These are phyloP conservation scores for Hibiscus trionum DNA, from an alignment of 345 rosid species.

Conservation along the genomic window DNA sequence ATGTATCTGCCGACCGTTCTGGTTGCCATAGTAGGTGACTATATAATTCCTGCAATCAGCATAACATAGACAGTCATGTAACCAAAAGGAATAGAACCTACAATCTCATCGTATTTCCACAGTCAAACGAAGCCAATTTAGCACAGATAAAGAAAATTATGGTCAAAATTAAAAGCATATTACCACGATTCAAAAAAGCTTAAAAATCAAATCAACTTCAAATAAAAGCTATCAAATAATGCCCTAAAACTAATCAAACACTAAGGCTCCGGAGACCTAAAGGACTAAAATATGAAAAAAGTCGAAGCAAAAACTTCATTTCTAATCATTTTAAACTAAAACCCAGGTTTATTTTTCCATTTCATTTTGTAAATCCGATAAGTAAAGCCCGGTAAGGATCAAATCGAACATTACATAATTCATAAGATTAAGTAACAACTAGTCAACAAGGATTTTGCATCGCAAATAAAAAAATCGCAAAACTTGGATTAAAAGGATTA, in stretches of 20 bases:
- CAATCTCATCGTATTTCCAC: neutral
- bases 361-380: neutral
- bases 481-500: neutral
- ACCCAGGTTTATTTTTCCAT: neutral
- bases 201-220: neutral
- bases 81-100: neutral
- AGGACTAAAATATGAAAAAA: neutral
- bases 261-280: neutral
- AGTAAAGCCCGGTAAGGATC: neutral
- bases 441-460: neutral
- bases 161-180: neutral
- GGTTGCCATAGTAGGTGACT: slow-evolving; percentile 43
- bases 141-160: neutral
- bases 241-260: neutral
- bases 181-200: neutral
- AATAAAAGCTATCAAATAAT: neutral
- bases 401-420: neutral
- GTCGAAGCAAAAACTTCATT: neutral
- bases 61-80: neutral
- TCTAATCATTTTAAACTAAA: neutral
- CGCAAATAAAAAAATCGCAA: neutral
- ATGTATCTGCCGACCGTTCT: slow-evolving; percentile 43
- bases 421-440: neutral
- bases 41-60: slow-evolving; percentile 1
- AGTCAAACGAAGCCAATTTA: neutral